Evolutionary conservation across 73 alveolate species (phyloP).

Genomic region (Symbiodinium natans): DNA sequence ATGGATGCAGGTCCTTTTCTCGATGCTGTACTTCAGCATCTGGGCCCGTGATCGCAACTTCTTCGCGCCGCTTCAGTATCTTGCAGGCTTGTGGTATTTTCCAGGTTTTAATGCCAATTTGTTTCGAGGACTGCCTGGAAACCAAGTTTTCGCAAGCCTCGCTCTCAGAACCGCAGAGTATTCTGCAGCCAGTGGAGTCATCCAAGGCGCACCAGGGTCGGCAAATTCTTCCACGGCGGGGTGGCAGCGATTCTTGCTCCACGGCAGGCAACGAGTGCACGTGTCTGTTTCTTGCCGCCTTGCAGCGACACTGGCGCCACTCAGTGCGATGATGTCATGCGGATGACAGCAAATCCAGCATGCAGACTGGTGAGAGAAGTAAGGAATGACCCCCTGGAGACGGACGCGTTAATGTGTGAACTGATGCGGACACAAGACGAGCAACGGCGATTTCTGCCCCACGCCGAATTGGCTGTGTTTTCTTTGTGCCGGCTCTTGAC

Average conservation of each 20-base stretch:
- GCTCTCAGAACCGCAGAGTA: not conserved
- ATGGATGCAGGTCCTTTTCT: slow-evolving; percentile 78
- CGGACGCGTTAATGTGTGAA: not conserved
- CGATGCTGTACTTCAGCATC: slow-evolving; percentile 70
- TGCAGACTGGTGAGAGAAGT: no score
- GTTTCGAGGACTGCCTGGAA: no score
- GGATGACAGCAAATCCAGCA: no score
- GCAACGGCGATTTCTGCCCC: no score
- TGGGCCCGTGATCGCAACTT: slow-evolving; percentile 84
- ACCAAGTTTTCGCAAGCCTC: no score
- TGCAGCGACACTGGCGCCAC: no score
- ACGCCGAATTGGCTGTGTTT: no score
- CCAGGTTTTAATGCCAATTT: no score
- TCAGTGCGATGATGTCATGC: no score
- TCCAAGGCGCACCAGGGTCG: slow-evolving; percentile 49
- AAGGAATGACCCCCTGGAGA: not conserved
- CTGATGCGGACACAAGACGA: not conserved
- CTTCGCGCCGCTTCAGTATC: slow-evolving; percentile 51
- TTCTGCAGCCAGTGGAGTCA: no score
- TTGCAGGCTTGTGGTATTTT: not conserved
- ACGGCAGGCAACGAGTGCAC: not conserved
- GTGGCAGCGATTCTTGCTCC: slow-evolving; percentile 63
- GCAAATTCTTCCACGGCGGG: slow-evolving; percentile 91
- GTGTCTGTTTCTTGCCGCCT: no score
- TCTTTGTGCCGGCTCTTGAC: no score